Conservation (phyloP, 164 flowering plant genomes). For the Kingdonia uniflora region DNA sequence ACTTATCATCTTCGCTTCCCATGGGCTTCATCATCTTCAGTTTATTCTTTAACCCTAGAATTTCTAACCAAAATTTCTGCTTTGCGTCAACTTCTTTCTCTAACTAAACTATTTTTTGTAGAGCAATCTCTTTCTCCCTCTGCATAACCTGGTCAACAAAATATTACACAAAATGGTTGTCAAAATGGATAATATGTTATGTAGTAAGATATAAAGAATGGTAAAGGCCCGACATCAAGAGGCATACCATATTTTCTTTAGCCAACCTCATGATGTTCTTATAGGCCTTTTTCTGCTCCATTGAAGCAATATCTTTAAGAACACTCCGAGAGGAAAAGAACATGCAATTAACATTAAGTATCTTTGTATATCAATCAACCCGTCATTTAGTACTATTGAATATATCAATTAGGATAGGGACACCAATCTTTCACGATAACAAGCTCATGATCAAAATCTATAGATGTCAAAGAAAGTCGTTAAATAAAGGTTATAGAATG, state of each 20-base stretch:
- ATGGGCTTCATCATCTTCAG: conserved; percentile 51
- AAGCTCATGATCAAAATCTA: too few relatives aligned
- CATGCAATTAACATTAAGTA: neutral
- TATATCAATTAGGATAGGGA: too few relatives aligned
- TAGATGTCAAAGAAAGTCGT: too few relatives aligned
- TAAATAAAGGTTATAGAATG: too few relatives aligned
- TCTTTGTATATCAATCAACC: neutral
- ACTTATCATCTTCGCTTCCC: conserved; percentile 45
- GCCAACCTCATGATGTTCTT: conserved; percentile 47
- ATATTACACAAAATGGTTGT: neutral
- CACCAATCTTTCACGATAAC: too few relatives aligned
- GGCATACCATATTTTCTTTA: conserved; percentile 58
- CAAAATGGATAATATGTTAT: neutral
- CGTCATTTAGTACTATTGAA: too few relatives aligned
- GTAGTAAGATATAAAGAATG: conserved; percentile 23
- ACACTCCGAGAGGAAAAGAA: conserved; percentile 35
- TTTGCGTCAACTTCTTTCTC: conserved; percentile 53
- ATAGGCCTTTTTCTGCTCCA: conserved; percentile 62
- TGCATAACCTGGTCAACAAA: conserved; percentile 19
- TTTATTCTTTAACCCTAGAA: conserved; percentile 50
- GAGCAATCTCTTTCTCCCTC: conserved; percentile 58
- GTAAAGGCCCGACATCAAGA: neutral
- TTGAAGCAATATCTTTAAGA: conserved; percentile 29
- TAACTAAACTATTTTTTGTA: conserved; percentile 33
- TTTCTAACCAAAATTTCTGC: conserved; percentile 67